Evolutionary conservation across 2,329 filamentous ascomycete species (phyloP).

Genomic region (Zasmidium cellare): DNA sequence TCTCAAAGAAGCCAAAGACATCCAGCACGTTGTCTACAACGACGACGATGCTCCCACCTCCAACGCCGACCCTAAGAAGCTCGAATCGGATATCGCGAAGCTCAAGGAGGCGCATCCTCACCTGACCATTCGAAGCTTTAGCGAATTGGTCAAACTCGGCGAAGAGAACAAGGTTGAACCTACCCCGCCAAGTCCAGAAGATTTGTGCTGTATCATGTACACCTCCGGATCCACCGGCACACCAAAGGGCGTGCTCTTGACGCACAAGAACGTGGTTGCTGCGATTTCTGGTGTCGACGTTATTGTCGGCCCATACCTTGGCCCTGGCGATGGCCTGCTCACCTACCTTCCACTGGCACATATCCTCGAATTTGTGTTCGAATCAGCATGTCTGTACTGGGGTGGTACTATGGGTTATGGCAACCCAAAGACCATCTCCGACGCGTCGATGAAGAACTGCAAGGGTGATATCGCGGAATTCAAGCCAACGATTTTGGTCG

Average conservation of each 20-base stretch:
- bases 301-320: slow-evolving; percentile 76
- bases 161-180: slow-evolving; percentile 70
- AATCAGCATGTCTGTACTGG: slow-evolving; percentile 86
- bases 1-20: slow-evolving; percentile 55
- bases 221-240: slow-evolving; percentile 88
- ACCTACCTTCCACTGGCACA: slow-evolving; percentile 94
- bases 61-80: slow-evolving; percentile 40
- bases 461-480: slow-evolving; percentile 92
- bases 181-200: slow-evolving; percentile 69
- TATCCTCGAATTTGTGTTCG: slow-evolving; percentile 94
- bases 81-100: slow-evolving; percentile 55
- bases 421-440: slow-evolving; percentile 83
- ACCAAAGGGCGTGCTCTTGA: slow-evolving; percentile 84
- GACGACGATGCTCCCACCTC: slow-evolving; percentile 43
- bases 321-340: slow-evolving; percentile 74
- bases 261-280: slow-evolving; percentile 76
- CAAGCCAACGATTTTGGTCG: slow-evolving; percentile 83
- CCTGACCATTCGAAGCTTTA: slow-evolving; percentile 56
- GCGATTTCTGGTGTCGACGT: slow-evolving; percentile 78
- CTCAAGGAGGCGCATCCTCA: slow-evolving; percentile 55
- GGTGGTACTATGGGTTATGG: slow-evolving; percentile 93
- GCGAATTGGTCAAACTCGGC: slow-evolving; percentile 55
- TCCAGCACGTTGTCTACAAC: slow-evolving; percentile 61
- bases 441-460: slow-evolving; percentile 83
- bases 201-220: slow-evolving; percentile 78